A percentile compares a stretch with the other conserved stretches of the same genome.
phyloP scores from a whole-genome alignment of 352 stramenopile genomes.

The Phytophthora europaea region DNA sequence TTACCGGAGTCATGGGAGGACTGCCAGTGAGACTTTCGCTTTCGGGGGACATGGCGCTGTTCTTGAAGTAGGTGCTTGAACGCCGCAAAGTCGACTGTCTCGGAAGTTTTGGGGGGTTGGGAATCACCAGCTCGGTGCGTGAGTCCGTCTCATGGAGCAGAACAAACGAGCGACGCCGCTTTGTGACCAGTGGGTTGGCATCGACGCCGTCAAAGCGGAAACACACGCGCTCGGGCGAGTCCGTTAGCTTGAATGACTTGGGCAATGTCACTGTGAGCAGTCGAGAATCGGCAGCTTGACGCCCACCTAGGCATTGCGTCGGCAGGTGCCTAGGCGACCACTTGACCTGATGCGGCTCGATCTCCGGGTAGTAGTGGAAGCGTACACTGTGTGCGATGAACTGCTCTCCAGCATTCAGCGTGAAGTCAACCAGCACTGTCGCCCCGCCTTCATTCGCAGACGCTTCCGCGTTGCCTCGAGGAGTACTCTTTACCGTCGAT shows the following conservation, averaged over 20 bases:
- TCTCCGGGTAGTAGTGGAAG: constrained; percentile 73
- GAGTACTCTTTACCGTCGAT: constrained; percentile 22
- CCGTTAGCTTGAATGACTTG: constrained; percentile 57
- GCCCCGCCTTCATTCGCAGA: constrained; percentile 31
- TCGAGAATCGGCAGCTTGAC: constrained; percentile 51
- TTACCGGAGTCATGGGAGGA: constrained; percentile 10
- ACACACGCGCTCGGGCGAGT: constrained; percentile 60
- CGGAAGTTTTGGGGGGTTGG: constrained; percentile 50
- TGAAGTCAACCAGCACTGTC: constrained; percentile 77
- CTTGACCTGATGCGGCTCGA: constrained; percentile 54
- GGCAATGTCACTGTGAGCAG: constrained; percentile 60
- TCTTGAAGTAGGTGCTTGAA: constrained; percentile 63
- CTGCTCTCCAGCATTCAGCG: constrained; percentile 77
- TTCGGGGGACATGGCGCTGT: constrained; percentile 58
- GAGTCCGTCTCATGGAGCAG: constrained; percentile 62
- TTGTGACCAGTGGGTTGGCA: constrained; percentile 50
- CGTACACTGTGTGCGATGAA: constrained; percentile 79
- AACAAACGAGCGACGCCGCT: constrained; percentile 56
- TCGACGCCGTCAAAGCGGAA: constrained; percentile 67
- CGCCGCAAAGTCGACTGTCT: constrained; percentile 54
- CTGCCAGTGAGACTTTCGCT: background rate
- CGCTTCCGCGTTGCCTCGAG: constrained; percentile 15
- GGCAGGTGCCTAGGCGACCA: constrained; percentile 71
- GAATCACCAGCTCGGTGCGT: constrained; percentile 50
- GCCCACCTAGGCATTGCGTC: constrained; percentile 49